Percentiles rank a stretch among this genome's conserved stretches.
phyloP scores from a whole-genome alignment of 2,329 filamentous ascomycete genomes.

The Magnaporthiopsis incrustans region DNA sequence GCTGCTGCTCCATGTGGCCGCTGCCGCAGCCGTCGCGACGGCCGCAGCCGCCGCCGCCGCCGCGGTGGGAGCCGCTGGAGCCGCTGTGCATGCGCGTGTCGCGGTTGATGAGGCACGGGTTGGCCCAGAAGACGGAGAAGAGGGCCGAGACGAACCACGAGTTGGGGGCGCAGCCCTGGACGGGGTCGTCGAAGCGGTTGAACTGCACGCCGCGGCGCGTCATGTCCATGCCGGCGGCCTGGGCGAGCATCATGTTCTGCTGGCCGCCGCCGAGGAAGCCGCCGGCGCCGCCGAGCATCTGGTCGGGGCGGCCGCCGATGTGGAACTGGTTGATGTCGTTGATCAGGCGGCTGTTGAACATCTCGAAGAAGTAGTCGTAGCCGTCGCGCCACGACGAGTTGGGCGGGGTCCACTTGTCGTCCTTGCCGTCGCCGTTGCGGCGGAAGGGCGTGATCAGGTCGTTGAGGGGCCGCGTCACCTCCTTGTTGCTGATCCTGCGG shows the following conservation, averaged over 20 bases:
- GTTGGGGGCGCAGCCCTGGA: conserved; percentile 32
- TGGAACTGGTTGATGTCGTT: conserved; percentile 8
- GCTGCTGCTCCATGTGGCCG: conserved; percentile 16
- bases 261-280: conserved; percentile 14
- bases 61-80: conserved; percentile 9
- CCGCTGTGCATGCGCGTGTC: conserved; percentile 14
- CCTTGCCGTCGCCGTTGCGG: conserved; percentile 5
- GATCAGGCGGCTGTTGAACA: conserved; percentile 6
- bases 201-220: background rate
- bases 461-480: conserved; percentile 31
- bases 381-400: conserved; percentile 32
- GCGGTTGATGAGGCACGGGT: conserved; percentile 33
- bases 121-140: conserved; percentile 36
- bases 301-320: conserved; percentile 12
- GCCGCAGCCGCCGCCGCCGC: background rate
- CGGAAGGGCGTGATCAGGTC: conserved; percentile 32
- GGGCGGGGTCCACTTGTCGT: conserved; percentile 28
- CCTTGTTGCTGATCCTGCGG: conserved; percentile 28
- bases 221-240: background rate
- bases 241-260: conserved; percentile 14
- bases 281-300: background rate
- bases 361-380: conserved; percentile 9
- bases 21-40: conserved; percentile 2
- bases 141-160: conserved; percentile 35
- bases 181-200: conserved; percentile 30